These are phyloP conservation scores for Botryotinia narcissicola DNA, from an alignment of 2,329 filamentous ascomycete genomes.

Conservation along the genomic window DNA sequence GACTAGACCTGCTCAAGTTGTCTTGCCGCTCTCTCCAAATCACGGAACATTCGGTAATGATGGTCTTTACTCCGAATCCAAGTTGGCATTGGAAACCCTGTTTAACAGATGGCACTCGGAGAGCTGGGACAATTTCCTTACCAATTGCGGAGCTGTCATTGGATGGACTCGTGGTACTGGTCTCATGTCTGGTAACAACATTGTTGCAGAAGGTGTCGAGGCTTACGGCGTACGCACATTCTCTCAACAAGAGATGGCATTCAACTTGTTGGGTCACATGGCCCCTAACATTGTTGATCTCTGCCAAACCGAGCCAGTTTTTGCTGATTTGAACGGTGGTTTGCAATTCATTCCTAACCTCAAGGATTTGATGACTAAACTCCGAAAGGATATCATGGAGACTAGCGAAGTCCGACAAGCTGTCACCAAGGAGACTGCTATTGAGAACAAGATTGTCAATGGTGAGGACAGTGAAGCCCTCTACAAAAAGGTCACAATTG, in stretches of 20 bases:
- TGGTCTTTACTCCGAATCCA: conserved; percentile 96
- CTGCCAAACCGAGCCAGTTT: conserved; percentile 93
- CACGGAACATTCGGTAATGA: conserved; percentile 98
- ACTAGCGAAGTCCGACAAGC: conserved; percentile 90
- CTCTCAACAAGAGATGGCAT: conserved; percentile 99
- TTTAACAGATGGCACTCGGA: conserved; percentile 99
- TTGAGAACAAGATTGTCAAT: conserved; percentile 97
- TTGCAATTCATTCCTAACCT: conserved; percentile 96
- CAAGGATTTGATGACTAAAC: conserved; percentile 88
- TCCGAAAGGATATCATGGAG: conserved; percentile 92
- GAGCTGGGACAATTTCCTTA: conserved; percentile 95
- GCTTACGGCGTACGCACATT: conserved; percentile 96
- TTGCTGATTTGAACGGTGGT: conserved; percentile 95
- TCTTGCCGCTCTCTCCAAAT: conserved; percentile 93
- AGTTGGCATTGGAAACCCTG: conserved; percentile 92
- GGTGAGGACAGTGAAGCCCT: conserved; percentile 87
- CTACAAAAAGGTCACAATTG: conserved; percentile 91
- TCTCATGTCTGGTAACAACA: conserved; percentile 96
- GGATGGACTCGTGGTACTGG: conserved; percentile 98
- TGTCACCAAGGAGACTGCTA: conserved; percentile 90
- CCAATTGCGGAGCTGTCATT: conserved; percentile 96
- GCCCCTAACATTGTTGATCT: conserved; percentile 89
- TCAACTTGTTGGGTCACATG: conserved; percentile 96
- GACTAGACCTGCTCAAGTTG: conserved; percentile 93
- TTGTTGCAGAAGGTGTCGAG: conserved; percentile 95